Evolutionary conservation across 1,139 yeast species (phyloP), one percentile per base, ranked within the genome.

Genomic region (Yamadazyma sp.): DNA sequence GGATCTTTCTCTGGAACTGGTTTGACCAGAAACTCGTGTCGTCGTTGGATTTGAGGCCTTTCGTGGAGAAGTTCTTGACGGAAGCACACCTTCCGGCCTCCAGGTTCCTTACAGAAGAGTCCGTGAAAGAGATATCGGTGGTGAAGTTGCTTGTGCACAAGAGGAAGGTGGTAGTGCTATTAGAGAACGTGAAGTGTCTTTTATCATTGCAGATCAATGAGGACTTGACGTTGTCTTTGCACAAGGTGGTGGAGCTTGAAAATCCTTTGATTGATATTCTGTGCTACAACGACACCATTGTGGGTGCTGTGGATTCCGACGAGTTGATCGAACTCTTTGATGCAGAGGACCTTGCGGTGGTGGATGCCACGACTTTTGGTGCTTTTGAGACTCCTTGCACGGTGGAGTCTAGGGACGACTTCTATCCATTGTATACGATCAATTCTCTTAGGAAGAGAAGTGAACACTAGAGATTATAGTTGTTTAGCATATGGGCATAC

Each of bases 1-100:
- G 61, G 48, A 57, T 92, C n/a, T 72, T 77, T 43, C 59, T 81
- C 21, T 92, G 97, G 97, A 72, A 86, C 47, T 90, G 95, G 94
- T 59, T 61, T 39, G 56, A 61, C 8, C 72, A 71, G 31, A 60
- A 72, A 44, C 59, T 77, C 34, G 46, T 82, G 6, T 66, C 70
- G 27, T 71, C 73, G 43, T 61, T 82, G 32, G 70, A 77, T 30
- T 63, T 86, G 29, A 64, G 76, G 33, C 67, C 69, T 0, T 43
- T 68, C n/a, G 64, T 82, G 3, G 64, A 64, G 35, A 72, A 78
- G 25, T 76, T 65, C 45, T 65, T 82, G 44, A 71, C 62, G 25
- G 81, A 78, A 14, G 68, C 67, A 25, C 92, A 86, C 52, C 61
- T 78, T 34, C 85, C 90, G 1, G 84, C 90, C 8, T 76, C 71